Percentiles rank a stretch among this genome's conserved stretches.
These are phyloP conservation scores for Oryza punctata DNA, from an alignment of 176 grass and related monocot genomes.

Conservation along the genomic window DNA sequence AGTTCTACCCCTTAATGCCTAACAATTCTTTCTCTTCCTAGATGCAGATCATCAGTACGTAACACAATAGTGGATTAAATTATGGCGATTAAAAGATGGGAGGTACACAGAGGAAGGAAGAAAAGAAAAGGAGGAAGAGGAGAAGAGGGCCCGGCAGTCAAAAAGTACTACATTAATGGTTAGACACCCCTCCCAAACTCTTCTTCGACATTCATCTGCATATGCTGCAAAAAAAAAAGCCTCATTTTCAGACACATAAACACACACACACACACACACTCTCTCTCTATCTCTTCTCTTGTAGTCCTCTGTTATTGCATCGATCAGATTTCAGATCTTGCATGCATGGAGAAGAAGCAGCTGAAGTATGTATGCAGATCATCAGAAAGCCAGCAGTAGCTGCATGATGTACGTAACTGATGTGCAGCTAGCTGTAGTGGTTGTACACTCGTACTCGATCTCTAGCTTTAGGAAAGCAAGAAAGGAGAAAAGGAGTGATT, in stretches of 20 bases:
- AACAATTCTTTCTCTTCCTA: neutral
- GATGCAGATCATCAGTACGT: neutral
- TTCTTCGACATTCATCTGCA: neutral
- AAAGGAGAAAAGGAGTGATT: conserved; percentile 13
- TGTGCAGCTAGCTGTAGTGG: neutral
- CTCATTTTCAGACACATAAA: neutral
- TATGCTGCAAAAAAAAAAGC: conserved; percentile 8
- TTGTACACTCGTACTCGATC: conserved; percentile 18
- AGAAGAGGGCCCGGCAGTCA: neutral
- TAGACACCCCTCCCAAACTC: neutral
- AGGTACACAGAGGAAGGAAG: neutral
- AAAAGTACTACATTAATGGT: conserved; percentile 12
- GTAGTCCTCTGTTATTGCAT: neutral
- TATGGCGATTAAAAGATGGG: conserved; percentile 6
- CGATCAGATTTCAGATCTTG: neutral
- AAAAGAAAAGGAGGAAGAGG: neutral
- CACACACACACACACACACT: neutral
- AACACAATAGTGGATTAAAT: neutral
- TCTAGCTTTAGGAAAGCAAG: conserved; percentile 40
- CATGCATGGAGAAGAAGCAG: conserved; percentile 17
- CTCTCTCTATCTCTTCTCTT: neutral
- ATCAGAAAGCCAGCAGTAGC: conserved; percentile 13
- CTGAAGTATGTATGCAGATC: conserved; percentile 13
- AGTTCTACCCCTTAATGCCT: too few relatives aligned
- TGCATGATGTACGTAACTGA: neutral